Base-by-base conservation (phyloP, 768 basidiomycete species). In the Rhodosporidiobolus odoratus region DNA sequence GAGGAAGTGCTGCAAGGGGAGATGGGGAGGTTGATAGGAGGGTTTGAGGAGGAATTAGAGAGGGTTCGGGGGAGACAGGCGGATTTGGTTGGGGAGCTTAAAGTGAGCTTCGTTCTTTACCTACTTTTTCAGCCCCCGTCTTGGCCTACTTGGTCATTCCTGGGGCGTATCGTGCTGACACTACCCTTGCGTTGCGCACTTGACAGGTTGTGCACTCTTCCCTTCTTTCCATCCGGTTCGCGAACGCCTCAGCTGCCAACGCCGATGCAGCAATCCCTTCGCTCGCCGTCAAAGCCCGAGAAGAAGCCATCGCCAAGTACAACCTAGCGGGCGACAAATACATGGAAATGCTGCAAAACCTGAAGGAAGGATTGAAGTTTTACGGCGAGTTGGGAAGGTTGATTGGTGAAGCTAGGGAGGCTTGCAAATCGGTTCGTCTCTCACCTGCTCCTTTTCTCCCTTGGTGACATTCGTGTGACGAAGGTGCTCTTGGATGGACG, bases 321-420 rank as follows among this genome's bases (percentile, higher is more conserved):
- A 91, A 95, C 72, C 79, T 88, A 17, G 90, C 93, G 0, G 90
- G 90, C 79, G 87, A 87, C 80, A 92, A 91, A 76, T 96, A 92
- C 79, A 83, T 84, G 63, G 94, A 97, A 78, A 89, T 96, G 21
- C 83, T 82, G 3, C 84, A 85, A 59, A 93, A 98, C 79, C 81
- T 96, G 10, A 87, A 90, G 48, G 95, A 98, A 37, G 71, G 58
- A 2, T 45, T 69, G 16, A 65, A 93, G 89, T 98, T 97, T 77
- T 95, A 99, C 78, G 92, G 91, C 71, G 89, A 91, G 75, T 84
- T 98, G 64, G 84, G 86, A 4, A 84, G 83, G 17, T 85, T 94
- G 54, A 79, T 95, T 5, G 63, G 62, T 21, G 61, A 77, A 60
- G 41, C 75, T 41, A 10, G 68, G 3, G 72, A 68, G 27, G 41